A percentile compares a stretch with the other conserved stretches of the same genome.
phyloP scores from a whole-genome alignment of 495 filamentous ascomycete species.

The Sporormia fimetaria region DNA sequence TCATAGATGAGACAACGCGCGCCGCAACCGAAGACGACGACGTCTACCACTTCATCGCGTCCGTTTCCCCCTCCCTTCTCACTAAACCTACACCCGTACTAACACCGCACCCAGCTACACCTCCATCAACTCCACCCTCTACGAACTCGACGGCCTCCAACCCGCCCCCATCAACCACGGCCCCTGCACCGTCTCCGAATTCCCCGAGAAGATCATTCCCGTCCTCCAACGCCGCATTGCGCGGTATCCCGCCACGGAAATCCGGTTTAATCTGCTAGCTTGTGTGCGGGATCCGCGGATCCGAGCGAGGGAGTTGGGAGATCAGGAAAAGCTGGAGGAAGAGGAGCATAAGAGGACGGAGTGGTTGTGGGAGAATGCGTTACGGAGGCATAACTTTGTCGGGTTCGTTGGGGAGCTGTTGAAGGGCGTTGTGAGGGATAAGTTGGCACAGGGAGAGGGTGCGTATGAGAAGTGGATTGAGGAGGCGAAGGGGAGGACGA shows the following conservation, averaged over 20 bases:
- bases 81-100: not conserved
- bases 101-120: conserved; percentile 48
- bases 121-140: conserved; percentile 62
- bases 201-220: conserved; percentile 73
- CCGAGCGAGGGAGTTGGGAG: conserved; percentile 68
- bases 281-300: conserved; percentile 73
- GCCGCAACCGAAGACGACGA: conserved; percentile 53
- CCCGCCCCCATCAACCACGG: conserved; percentile 87
- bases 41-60: conserved; percentile 92
- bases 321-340: conserved; percentile 59
- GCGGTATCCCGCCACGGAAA: conserved; percentile 76
- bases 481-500: conserved; percentile 58
- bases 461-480: conserved; percentile 72
- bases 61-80: not conserved
- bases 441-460: conserved; percentile 49
- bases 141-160: conserved; percentile 92
- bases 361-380: conserved; percentile 94
- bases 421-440: conserved; percentile 65
- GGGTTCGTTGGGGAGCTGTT: conserved; percentile 87
- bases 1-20: conserved; percentile 75
- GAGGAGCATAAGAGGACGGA: conserved; percentile 75
- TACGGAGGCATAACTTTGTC: conserved; percentile 89
- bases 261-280: conserved; percentile 90
- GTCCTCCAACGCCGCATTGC: conserved; percentile 76
- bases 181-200: conserved; percentile 51